Base-by-base conservation (phyloP, 306 rosid species). In the Trifolium pratense region DNA sequence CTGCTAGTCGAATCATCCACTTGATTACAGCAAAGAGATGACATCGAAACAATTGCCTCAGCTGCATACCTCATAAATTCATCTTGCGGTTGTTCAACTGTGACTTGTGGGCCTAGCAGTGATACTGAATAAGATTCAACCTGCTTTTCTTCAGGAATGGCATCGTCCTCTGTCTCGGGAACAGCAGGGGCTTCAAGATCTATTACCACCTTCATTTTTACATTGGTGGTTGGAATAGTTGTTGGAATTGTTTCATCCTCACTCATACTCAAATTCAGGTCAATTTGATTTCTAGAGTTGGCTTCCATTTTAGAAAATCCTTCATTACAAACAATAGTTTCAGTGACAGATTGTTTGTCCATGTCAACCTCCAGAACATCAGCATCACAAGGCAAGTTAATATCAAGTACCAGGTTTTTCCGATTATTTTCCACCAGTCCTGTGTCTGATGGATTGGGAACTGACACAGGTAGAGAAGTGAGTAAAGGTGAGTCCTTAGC, bases 381-480 rank as follows among this genome's bases (percentile, higher is more conserved):
- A 73, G 83, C 72, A 63, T 91, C 90, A 79, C 88, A 88, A 70
- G 98, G 94, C 90, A 93, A 76, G 82, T 93, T 93, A 31, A 93
- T 93, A 76, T 91, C 98, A 75, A 89, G 53, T 58, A 74, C 49
- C 75, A 46, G 66, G 36, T 15, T 67, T 77, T 77, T 81, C 77
- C 69, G 2, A 31, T 67, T 84, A 70, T 69, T 83, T 80, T 75
- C 85, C 66, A 56, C 71, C 20, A 62, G 70, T 65, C 80, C 80
- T 62, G 61, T 36, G 17, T 79, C 82, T 17, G 83, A 82, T 39
- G 77, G 80, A 37, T n/a, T 39, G 67, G 77, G 82, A 80, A 67
- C 71, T 49, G 87, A 65, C 66, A 76, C 66, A 13, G 82, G 68
- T 21, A 81, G 81, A 74, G 84, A 79, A 17, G 78, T 73, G n/a